Conservation (phyloP, 2,329 filamentous ascomycete species). For the Penicillium sp. region DNA sequence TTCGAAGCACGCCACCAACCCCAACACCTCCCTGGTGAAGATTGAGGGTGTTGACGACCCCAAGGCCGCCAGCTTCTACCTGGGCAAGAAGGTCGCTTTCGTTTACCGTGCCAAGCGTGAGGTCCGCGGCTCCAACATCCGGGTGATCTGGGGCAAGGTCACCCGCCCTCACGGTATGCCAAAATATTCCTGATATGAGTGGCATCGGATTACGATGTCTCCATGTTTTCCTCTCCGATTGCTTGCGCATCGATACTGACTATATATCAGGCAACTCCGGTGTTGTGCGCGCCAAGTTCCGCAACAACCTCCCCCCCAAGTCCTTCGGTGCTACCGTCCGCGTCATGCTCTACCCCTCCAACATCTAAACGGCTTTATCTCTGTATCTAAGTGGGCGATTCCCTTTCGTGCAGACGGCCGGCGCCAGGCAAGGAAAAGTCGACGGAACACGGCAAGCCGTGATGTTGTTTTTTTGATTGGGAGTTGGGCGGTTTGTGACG, state of each 20-base stretch:
- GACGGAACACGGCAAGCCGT: slow-evolving; percentile 36
- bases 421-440: slow-evolving; percentile 41
- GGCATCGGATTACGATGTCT: background rate
- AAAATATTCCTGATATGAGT: background rate
- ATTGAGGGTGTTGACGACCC: slow-evolving; percentile 96
- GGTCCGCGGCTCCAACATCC: slow-evolving; percentile 96
- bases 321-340: slow-evolving; percentile 95
- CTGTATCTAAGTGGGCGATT: slow-evolving; percentile 41
- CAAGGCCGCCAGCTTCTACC: slow-evolving; percentile 93
- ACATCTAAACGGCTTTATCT: slow-evolving; percentile 73
- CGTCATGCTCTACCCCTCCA: slow-evolving; percentile 97
- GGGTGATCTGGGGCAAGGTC: slow-evolving; percentile 99
- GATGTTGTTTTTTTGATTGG: slow-evolving; percentile 41
- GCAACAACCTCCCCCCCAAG: slow-evolving; percentile 92
- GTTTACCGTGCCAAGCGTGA: slow-evolving; percentile 96
- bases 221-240: slow-evolving; percentile 5
- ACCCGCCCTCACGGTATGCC: slow-evolving; percentile 87
- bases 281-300: slow-evolving; percentile 97
- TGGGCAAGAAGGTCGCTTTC: slow-evolving; percentile 98
- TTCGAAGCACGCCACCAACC: slow-evolving; percentile 88
- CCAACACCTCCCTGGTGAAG: slow-evolving; percentile 93
- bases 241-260: background rate
- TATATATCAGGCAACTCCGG: slow-evolving; percentile 80
- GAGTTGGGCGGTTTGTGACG: slow-evolving; percentile 45
- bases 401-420: slow-evolving; percentile 42